These are phyloP conservation scores for Clitopilus passeckerianus DNA, from an alignment of 768 basidiomycete genomes.

Conservation along the genomic window DNA sequence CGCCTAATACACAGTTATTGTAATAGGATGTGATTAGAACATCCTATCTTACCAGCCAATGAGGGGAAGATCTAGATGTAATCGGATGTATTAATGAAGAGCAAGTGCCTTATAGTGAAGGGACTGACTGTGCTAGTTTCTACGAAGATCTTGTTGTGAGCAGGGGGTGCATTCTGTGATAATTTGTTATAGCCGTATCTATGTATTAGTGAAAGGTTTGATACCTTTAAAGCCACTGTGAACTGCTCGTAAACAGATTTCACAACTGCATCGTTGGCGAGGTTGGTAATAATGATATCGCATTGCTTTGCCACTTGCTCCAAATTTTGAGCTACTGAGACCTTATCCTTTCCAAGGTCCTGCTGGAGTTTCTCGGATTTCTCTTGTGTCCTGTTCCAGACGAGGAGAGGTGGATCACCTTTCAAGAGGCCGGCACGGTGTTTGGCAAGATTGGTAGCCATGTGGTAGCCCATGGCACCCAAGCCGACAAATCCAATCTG, in stretches of 20 bases:
- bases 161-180: conserved; percentile 33
- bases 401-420: conserved; percentile 46
- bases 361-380: conserved; percentile 55
- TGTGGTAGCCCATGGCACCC: conserved; percentile 68
- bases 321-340: conserved; percentile 50
- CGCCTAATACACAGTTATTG: conserved; percentile 30
- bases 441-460: conserved; percentile 77
- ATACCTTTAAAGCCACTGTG: conserved; percentile 52
- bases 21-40: not conserved
- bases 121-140: conserved; percentile 75
- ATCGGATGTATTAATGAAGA: not conserved
- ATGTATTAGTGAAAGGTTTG: too few species aligned
- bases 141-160: conserved; percentile 69
- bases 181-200: too few species aligned
- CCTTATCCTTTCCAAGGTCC: conserved; percentile 49
- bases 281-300: conserved; percentile 73
- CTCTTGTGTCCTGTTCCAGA: conserved; percentile 71
- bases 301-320: conserved; percentile 59
- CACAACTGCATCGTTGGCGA: conserved; percentile 70
- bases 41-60: conserved; percentile 32
- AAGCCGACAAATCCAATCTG: conserved; percentile 44
- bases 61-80: conserved; percentile 47
- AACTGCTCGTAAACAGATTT: conserved; percentile 59
- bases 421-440: conserved; percentile 31
- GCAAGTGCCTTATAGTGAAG: not conserved